Evolutionary conservation across 352 stramenopile genomes (phyloP).

Genomic region (Aphanomyces stellatus): DNA sequence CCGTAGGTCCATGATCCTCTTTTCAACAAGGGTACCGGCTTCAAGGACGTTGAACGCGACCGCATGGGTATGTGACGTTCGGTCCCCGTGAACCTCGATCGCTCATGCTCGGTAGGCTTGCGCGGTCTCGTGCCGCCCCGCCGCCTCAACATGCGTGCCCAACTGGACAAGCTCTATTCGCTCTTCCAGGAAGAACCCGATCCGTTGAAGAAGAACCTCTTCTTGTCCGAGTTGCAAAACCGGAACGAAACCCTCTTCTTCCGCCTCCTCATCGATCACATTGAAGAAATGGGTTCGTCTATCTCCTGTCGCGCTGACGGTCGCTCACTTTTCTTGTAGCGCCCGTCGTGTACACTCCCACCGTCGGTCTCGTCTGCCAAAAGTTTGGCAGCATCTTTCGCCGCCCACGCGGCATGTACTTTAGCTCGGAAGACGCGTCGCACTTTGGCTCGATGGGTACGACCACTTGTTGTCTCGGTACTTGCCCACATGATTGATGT

Average conservation of each 20-base stretch:
- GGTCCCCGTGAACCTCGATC: not conserved
- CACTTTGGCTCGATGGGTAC: constrained; percentile 71
- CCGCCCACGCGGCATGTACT: constrained; percentile 92
- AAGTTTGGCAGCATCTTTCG: constrained; percentile 89
- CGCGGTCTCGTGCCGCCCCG: constrained; percentile 75
- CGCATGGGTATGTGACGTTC: constrained; percentile 46
- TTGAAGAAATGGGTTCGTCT: constrained; percentile 84
- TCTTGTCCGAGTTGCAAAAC: constrained; percentile 92
- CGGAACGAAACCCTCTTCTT: constrained; percentile 96
- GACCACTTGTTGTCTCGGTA: not conserved
- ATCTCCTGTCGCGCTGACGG: constrained; percentile 27
- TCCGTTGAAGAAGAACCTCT: constrained; percentile 89
- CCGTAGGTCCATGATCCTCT: constrained; percentile 66
- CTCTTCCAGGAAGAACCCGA: constrained; percentile 57
- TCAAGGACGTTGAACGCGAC: constrained; percentile 73
- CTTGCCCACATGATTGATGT: constrained; percentile 36
- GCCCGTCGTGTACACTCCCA: constrained; percentile 95
- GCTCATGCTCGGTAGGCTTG: constrained; percentile 33
- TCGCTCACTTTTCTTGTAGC: constrained; percentile 8
- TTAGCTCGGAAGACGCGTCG: constrained; percentile 86
- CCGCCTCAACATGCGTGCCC: constrained; percentile 53
- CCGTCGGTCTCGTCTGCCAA: constrained; percentile 89
- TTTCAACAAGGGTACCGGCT: constrained; percentile 86
- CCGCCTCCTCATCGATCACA: constrained; percentile 86
- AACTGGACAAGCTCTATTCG: constrained; percentile 71